A percentile compares a stretch with the other conserved stretches of the same genome.
Conservation (phyloP, 306 rosid species). For the Trifolium pratense region DNA sequence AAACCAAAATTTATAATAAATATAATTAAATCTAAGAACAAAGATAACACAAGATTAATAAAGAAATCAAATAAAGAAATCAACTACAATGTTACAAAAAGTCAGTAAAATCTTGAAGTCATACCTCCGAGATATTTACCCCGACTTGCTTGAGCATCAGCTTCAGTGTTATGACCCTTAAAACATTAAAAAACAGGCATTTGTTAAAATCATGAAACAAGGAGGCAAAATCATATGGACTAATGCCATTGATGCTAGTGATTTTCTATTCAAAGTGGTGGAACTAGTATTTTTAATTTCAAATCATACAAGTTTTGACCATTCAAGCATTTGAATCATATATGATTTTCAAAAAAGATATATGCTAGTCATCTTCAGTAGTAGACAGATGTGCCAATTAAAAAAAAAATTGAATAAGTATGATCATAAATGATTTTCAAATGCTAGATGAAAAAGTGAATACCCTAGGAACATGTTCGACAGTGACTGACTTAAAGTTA, state of each 20-base stretch:
- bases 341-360: no score
- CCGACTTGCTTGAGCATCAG: slow-evolving; percentile 76
- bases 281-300: neutral
- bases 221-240: neutral
- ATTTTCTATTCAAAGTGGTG: neutral
- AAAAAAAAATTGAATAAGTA: neutral
- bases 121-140: slow-evolving; percentile 70
- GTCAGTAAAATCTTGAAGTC: slow-evolving; percentile 30
- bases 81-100: neutral
- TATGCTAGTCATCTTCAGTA: no score
- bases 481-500: neutral
- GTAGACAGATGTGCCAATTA: neutral
- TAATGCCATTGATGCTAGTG: neutral
- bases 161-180: slow-evolving; percentile 75
- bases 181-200: slow-evolving; percentile 26
- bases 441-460: neutral
- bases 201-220: neutral
- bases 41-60: no score
- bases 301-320: neutral
- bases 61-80: no score
- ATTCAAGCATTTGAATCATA: neutral
- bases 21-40: no score
- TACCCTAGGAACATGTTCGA: slow-evolving; percentile 12
- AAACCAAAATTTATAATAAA: neutral
- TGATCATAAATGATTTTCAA: neutral